Percentiles rank a stretch among this genome's conserved stretches.
Evolutionary conservation across 2,329 filamentous ascomycete species (phyloP).

Genomic region (Fusarium sp.): DNA sequence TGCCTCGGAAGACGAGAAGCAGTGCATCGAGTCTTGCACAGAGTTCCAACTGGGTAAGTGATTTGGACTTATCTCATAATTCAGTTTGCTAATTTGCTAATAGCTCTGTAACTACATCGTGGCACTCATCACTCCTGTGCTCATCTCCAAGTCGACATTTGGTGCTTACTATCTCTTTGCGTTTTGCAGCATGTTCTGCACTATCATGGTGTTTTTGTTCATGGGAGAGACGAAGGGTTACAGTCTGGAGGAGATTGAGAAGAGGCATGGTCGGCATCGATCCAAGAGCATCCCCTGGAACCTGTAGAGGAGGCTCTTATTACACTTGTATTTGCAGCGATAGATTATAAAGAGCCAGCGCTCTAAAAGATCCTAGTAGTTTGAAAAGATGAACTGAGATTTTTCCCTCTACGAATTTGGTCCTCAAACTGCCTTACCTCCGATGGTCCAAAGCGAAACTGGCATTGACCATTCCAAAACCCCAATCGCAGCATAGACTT

Average conservation of each 20-base stretch:
- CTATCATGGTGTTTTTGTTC: constrained; percentile 50
- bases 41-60: constrained; percentile 62
- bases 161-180: constrained; percentile 61
- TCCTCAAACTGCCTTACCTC: not conserved
- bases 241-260: constrained; percentile 54
- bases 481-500: constrained; percentile 11
- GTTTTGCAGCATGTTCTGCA: constrained; percentile 51
- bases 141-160: constrained; percentile 53
- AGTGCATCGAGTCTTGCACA: constrained; percentile 66
- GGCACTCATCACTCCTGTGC: constrained; percentile 56
- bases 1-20: constrained; percentile 65
- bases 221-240: constrained; percentile 59
- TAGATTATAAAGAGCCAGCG: not conserved
- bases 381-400: not conserved
- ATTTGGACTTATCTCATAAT: fast-evolving
- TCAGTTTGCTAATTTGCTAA: not conserved
- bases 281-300: not conserved
- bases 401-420: not conserved
- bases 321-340: not conserved
- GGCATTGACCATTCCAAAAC: constrained; percentile 21
- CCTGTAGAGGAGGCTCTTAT: not conserved
- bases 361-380: not conserved
- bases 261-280: constrained; percentile 7
- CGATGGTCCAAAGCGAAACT: constrained; percentile 4
- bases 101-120: constrained; percentile 59